phyloP scores from a whole-genome alignment of 345 rosid genomes.

The Brassica napus region DNA sequence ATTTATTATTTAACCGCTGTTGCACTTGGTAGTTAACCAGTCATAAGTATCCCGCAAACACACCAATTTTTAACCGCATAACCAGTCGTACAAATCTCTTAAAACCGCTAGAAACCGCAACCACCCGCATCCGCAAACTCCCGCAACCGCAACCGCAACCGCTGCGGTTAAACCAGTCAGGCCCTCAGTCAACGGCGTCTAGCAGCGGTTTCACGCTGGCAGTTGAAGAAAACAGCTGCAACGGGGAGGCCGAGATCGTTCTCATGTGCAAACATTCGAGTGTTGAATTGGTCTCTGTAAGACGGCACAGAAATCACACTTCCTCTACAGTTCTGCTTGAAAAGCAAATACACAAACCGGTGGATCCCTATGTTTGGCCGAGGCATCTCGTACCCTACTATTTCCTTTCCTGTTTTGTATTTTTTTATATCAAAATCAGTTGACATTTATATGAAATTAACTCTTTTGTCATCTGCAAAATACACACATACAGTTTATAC shows the following conservation, averaged over 20 bases:
- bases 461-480: neutral
- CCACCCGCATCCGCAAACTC: too few relatives aligned
- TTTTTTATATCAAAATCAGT: neutral
- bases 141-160: too few relatives aligned
- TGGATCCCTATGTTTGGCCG: constrained; percentile 96
- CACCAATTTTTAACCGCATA: too few relatives aligned
- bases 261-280: constrained; percentile 69
- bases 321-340: constrained; percentile 73
- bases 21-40: too few relatives aligned
- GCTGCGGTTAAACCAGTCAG: too few relatives aligned
- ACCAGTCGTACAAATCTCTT: too few relatives aligned
- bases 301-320: constrained; percentile 48
- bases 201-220: constrained; percentile 95
- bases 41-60: too few relatives aligned
- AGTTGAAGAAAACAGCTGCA: constrained; percentile 89
- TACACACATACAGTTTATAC: neutral
- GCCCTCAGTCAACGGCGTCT: constrained; percentile 59
- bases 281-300: constrained; percentile 66
- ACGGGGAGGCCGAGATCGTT: constrained; percentile 82
- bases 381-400: constrained; percentile 84
- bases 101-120: too few relatives aligned
- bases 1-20: too few relatives aligned
- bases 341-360: constrained; percentile 79
- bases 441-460: neutral
- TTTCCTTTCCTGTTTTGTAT: constrained; percentile 61